Evolutionary conservation across 176 grass and related monocot species (phyloP).

Genomic region (Paspalum vaginatum): DNA sequence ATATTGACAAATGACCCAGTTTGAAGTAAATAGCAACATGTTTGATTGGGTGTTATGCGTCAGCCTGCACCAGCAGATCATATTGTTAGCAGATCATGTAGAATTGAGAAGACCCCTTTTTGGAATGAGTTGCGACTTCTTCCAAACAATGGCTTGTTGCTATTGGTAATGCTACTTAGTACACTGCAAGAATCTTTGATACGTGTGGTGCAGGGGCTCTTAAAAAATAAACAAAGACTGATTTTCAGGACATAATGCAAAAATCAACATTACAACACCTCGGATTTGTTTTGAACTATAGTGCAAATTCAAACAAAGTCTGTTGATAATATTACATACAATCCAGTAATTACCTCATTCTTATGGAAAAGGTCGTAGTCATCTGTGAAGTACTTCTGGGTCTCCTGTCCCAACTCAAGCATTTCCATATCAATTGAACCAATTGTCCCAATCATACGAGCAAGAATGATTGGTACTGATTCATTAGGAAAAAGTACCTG

Average conservation of each 20-base stretch:
- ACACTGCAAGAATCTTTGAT: too few species aligned
- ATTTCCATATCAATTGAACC: slow-evolving; percentile 90
- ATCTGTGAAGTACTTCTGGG: slow-evolving; percentile 83
- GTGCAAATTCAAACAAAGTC: neutral
- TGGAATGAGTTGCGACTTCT: too few species aligned
- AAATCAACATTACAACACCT: neutral
- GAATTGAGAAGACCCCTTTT: too few species aligned
- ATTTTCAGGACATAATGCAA: slow-evolving; percentile 14
- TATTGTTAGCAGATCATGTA: too few species aligned
- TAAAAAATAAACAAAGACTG: neutral
- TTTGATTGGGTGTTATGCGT: neutral
- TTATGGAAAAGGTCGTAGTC: slow-evolving; percentile 79
- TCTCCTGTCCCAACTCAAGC: slow-evolving; percentile 80
- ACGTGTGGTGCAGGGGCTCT: too few species aligned
- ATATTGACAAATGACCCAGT: neutral
- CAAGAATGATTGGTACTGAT: slow-evolving; percentile 86
- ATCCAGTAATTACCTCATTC: slow-evolving; percentile 64
- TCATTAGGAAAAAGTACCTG: slow-evolving; percentile 98
- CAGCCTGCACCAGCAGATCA: slow-evolving; percentile 5
- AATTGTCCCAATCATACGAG: slow-evolving; percentile 90
- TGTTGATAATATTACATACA: neutral
- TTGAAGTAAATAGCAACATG: neutral
- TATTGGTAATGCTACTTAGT: too few species aligned
- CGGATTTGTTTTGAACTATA: neutral
- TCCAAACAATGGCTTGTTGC: too few species aligned